Percentiles rank a stretch among this genome's conserved stretches.
phyloP scores from a whole-genome alignment of 2,329 filamentous ascomycete genomes.

The Aureobasidium sp. region DNA sequence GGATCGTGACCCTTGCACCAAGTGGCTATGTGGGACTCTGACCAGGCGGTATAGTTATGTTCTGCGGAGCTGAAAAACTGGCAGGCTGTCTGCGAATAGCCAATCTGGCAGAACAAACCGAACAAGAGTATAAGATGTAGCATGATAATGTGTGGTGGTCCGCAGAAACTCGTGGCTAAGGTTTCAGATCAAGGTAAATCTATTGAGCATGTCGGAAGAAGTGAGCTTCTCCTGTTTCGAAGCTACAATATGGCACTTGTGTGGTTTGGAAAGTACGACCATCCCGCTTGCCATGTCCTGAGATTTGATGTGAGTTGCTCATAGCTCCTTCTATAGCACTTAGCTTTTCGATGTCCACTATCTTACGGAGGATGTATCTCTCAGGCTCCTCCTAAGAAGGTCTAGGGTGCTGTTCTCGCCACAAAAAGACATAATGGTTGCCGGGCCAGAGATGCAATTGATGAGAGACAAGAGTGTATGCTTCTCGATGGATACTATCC shows the following conservation, averaged over 20 bases:
- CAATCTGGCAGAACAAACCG: not conserved
- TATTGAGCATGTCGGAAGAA: not conserved
- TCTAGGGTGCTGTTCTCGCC: too few relatives aligned
- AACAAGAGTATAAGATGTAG: not conserved
- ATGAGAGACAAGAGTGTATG: too few relatives aligned
- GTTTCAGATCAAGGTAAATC: not conserved
- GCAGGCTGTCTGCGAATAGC: not conserved
- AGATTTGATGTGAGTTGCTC: too few relatives aligned
- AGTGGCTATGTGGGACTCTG: not conserved
- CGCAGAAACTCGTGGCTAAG: not conserved
- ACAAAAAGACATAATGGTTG: too few relatives aligned
- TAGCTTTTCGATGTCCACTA: too few relatives aligned
- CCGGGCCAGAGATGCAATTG: too few relatives aligned
- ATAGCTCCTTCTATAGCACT: too few relatives aligned
- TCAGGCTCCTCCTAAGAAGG: too few relatives aligned
- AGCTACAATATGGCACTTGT: not conserved
- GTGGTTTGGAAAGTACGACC: not conserved
- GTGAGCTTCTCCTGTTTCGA: not conserved
- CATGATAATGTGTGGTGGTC: not conserved
- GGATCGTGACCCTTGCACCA: conserved; percentile 11
- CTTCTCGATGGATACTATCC: too few relatives aligned
- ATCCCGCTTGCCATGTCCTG: not conserved
- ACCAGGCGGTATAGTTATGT: conserved; percentile 4
- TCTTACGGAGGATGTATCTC: too few relatives aligned
- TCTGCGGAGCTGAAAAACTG: not conserved